Conservation (phyloP, 2,329 filamentous ascomycete genomes). For the Penicillium oxalicum region DNA sequence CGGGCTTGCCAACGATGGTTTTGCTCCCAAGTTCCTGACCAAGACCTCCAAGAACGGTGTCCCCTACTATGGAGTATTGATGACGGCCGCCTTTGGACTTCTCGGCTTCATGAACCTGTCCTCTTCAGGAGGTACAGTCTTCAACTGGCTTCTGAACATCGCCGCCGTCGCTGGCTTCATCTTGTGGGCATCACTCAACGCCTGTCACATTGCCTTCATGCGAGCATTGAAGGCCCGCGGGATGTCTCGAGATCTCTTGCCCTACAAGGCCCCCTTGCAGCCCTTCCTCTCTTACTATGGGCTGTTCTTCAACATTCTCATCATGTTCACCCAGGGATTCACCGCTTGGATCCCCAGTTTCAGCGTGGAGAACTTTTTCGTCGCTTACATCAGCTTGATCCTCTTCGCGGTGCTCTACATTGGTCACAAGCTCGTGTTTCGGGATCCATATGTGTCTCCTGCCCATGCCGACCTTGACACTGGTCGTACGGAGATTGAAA, state of each 20-base stretch:
- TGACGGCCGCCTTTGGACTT: slow-evolving; percentile 9
- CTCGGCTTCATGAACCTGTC: slow-evolving; percentile 12
- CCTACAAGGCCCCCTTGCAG: slow-evolving; percentile 10
- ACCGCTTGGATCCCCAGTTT: slow-evolving; percentile 10
- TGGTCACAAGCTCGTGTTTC: slow-evolving; percentile 8
- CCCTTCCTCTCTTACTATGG: slow-evolving; percentile 11
- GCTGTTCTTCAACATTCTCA: slow-evolving; percentile 8
- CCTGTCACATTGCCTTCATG: slow-evolving; percentile 10
- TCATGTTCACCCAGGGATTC: slow-evolving; percentile 11
- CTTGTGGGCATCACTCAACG: slow-evolving; percentile 11
- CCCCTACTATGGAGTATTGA: slow-evolving; percentile 5
- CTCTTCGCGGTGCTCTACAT: slow-evolving; percentile 11
- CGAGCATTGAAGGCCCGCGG: slow-evolving; percentile 9
- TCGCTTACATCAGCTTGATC: slow-evolving; percentile 11
- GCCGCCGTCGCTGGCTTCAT: slow-evolving; percentile 10
- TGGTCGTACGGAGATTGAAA: slow-evolving; percentile 10
- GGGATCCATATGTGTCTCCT: slow-evolving; percentile 8
- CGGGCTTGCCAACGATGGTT: slow-evolving; percentile 7
- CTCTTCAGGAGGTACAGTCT: slow-evolving; percentile 5
- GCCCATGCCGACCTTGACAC: slow-evolving; percentile 11
- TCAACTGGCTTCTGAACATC: slow-evolving; percentile 12
- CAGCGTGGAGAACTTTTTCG: slow-evolving; percentile 9
- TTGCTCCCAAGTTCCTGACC: slow-evolving; percentile 6
- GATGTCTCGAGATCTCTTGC: slow-evolving; percentile 7
- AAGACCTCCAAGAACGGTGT: slow-evolving; percentile 10